phyloP scores from a whole-genome alignment of 257 asterid species.

The Cordia subcordata region DNA sequence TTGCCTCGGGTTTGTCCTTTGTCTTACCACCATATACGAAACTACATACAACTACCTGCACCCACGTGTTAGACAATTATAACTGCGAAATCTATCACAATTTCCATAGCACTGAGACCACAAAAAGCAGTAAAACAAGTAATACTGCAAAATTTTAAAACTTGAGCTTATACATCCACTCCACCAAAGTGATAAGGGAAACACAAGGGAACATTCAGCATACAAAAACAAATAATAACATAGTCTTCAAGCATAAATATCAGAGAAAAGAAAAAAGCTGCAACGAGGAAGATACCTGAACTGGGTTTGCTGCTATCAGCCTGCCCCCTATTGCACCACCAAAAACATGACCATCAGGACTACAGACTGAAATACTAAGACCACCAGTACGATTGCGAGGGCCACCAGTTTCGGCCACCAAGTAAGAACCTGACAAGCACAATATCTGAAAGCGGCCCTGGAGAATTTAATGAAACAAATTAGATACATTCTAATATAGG shows the following conservation, averaged over 20 bases:
- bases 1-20: conserved; percentile 44
- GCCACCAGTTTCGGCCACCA: conserved; percentile 60
- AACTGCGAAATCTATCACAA: not conserved
- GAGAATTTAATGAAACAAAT: conserved; percentile 4
- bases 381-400: conserved; percentile 61
- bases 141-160: not conserved
- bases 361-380: conserved; percentile 54
- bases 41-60: conserved; percentile 1
- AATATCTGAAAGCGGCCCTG: conserved; percentile 69
- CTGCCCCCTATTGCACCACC: conserved; percentile 75
- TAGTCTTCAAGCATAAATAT: not conserved
- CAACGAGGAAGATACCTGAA: conserved; percentile 36
- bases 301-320: conserved; percentile 49
- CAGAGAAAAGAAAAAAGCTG: not conserved
- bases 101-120: not conserved
- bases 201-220: not conserved
- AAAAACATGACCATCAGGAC: conserved; percentile 63
- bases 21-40: conserved; percentile 53
- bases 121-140: not conserved
- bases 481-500: too few relatives aligned
- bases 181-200: not conserved
- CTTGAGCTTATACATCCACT: not conserved
- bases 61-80: not conserved
- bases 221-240: too few relatives aligned
- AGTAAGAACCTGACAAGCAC: conserved; percentile 60